Evolutionary conservation across 129 eudicot species (phyloP).

Genomic region (Heracleum sosnowskyi): DNA sequence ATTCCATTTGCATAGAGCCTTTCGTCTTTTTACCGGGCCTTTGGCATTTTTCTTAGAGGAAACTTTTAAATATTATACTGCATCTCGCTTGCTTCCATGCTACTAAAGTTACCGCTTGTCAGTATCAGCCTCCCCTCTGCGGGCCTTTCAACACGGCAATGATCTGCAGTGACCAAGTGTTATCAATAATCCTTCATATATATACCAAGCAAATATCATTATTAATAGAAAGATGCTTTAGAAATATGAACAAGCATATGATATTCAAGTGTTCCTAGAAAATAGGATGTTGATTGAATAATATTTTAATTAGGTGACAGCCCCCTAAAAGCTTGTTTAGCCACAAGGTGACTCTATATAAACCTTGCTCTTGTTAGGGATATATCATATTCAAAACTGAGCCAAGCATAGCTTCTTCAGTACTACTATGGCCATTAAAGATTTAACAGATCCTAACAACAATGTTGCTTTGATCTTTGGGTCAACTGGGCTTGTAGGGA

Average conservation of each 20-base stretch:
- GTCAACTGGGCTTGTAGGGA: constrained; percentile 79
- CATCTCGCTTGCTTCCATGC: not conserved
- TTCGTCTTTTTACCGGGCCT: not conserved
- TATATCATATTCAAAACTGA: constrained; percentile 5
- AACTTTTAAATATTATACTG: not conserved
- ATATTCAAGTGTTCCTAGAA: constrained; percentile 7
- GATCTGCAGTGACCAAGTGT: constrained; percentile 7
- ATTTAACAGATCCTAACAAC: constrained; percentile 22
- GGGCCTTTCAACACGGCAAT: constrained; percentile 5
- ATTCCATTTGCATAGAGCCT: not conserved
- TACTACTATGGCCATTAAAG: constrained; percentile 36
- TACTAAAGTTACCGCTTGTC: not conserved
- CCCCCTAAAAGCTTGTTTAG: not conserved
- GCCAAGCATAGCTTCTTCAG: not conserved
- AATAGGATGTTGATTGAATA: constrained; percentile 10
- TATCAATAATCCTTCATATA: not conserved
- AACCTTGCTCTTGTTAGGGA: not conserved
- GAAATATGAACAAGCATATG: not conserved
- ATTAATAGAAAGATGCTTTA: not conserved
- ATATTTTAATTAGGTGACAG: not conserved
- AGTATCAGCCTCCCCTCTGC: not conserved
- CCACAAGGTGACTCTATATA: constrained; percentile 9
- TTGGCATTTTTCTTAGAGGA: not conserved
- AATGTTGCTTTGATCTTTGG: constrained; percentile 76
- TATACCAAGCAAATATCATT: constrained; percentile 4